These are phyloP conservation scores for Chaetoceros muelleri DNA, from an alignment of 108 stramenopile species.

Conservation along the genomic window DNA sequence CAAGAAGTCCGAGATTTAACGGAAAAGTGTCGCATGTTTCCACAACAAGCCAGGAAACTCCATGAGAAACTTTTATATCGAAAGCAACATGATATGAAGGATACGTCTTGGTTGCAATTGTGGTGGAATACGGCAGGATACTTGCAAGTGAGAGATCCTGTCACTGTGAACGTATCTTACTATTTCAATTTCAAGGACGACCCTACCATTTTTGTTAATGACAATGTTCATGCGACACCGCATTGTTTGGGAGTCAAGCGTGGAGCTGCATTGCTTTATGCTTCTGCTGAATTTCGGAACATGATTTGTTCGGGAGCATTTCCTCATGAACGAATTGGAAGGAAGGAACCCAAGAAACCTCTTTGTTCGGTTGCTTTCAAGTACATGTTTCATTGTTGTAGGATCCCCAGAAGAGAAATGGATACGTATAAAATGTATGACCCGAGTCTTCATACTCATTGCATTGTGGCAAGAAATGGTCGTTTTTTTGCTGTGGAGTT, in stretches of 20 bases:
- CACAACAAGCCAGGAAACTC: constrained; percentile 35
- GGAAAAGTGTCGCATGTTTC: constrained; percentile 43
- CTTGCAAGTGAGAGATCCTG: constrained; percentile 76
- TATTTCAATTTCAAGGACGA: constrained; percentile 81
- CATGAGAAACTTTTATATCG: constrained; percentile 51
- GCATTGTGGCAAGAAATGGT: constrained; percentile 57
- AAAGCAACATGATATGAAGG: constrained; percentile 29
- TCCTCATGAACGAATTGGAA: constrained; percentile 56
- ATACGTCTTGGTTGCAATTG: constrained; percentile 69
- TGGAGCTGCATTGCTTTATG: constrained; percentile 58
- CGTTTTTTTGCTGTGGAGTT: constrained; percentile 58
- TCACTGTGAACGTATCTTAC: constrained; percentile 78
- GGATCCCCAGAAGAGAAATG: constrained; percentile 54
- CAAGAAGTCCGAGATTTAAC: constrained; percentile 42
- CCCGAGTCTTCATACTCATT: constrained; percentile 55
- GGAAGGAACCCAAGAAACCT: constrained; percentile 40
- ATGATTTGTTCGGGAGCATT: constrained; percentile 48
- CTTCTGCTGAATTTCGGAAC: constrained; percentile 62
- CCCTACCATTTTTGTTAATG: constrained; percentile 23
- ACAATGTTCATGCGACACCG: constrained; percentile 6
- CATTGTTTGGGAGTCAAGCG: constrained; percentile 18
- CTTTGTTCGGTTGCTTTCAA: constrained; percentile 77
- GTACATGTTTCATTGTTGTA: constrained; percentile 88
- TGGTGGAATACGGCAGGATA: constrained; percentile 87
- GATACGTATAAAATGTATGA: constrained; percentile 79